A percentile compares a stretch with the other conserved stretches of the same genome.
Evolutionary conservation across 192 early-diverging fungal species (phyloP).

Genomic region (Coemansia sp.): DNA sequence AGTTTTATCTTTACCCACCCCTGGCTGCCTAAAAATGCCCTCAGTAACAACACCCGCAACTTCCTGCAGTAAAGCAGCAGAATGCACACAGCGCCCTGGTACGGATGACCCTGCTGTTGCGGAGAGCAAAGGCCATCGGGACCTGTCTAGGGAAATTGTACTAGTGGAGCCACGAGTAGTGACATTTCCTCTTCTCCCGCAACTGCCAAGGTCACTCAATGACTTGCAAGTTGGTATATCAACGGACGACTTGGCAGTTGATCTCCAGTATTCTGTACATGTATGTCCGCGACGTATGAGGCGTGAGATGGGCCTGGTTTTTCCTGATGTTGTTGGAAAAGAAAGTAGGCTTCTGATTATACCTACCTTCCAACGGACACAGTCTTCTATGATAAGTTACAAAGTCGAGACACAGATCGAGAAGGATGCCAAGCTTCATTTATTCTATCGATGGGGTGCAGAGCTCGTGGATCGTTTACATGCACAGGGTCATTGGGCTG

Average conservation of each 20-base stretch:
- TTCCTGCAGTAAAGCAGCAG: background rate
- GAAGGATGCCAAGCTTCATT: slow-evolving; percentile 78
- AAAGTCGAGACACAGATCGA: slow-evolving; percentile 69
- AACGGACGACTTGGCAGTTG: slow-evolving; percentile 1
- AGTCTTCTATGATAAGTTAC: slow-evolving; percentile 75
- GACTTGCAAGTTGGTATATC: slow-evolving; percentile 22
- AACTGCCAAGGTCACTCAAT: slow-evolving; percentile 20
- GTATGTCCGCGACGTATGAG: slow-evolving; percentile 55
- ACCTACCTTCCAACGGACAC: slow-evolving; percentile 77
- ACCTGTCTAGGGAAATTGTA: slow-evolving; percentile 2
- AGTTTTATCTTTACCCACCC: slow-evolving; percentile 1
- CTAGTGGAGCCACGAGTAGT: slow-evolving; percentile 24
- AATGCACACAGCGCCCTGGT: background rate
- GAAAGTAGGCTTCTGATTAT: slow-evolving; percentile 66
- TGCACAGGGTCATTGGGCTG: slow-evolving; percentile 75
- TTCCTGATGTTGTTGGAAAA: slow-evolving; percentile 58
- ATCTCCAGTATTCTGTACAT: slow-evolving; percentile 49
- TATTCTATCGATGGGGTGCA: slow-evolving; percentile 75
- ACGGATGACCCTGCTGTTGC: background rate
- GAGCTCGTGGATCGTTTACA: slow-evolving; percentile 57
- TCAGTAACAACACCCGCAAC: background rate
- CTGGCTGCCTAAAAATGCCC: slow-evolving; percentile 12
- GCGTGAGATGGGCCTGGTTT: slow-evolving; percentile 70
- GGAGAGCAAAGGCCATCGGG: background rate
- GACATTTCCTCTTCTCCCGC: slow-evolving; percentile 21